A percentile compares a stretch with the other conserved stretches of the same genome.
phyloP scores from a whole-genome alignment of 2,329 filamentous ascomycete genomes.

The Calonectria crousiana region DNA sequence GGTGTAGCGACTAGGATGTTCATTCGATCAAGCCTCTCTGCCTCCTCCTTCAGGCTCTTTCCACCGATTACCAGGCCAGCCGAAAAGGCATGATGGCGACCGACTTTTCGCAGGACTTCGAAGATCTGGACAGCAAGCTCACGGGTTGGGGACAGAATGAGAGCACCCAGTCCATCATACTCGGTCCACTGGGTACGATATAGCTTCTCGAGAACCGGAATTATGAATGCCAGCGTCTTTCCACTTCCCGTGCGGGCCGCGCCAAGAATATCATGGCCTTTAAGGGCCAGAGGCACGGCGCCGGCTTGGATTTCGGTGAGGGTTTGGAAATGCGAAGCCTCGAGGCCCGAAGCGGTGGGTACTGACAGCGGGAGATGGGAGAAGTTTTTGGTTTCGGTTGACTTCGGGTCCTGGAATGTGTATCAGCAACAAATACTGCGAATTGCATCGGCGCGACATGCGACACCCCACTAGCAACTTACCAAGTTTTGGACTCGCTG shows the following conservation, averaged over 20 bases:
- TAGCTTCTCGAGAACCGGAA: constrained; percentile 93
- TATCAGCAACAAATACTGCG: constrained; percentile 24
- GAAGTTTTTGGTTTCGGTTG: constrained; percentile 75
- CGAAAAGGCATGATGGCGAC: constrained; percentile 89
- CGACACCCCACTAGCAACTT: constrained; percentile 29
- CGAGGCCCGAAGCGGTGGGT: constrained; percentile 82
- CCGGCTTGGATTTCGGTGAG: constrained; percentile 92
- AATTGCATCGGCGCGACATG: background rate
- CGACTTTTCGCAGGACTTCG: constrained; percentile 90
- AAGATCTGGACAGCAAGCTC: constrained; percentile 98
- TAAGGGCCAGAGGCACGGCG: constrained; percentile 88
- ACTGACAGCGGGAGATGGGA: constrained; percentile 87
- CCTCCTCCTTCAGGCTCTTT: constrained; percentile 88
- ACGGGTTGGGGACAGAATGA: constrained; percentile 93
- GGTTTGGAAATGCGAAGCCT: constrained; percentile 87
- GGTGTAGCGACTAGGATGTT: constrained; percentile 98
- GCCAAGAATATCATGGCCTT: constrained; percentile 89
- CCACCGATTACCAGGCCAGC: constrained; percentile 95
- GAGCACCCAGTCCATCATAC: constrained; percentile 88
- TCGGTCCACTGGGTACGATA: constrained; percentile 92
- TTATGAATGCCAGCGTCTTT: constrained; percentile 92
- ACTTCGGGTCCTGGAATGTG: constrained; percentile 67
- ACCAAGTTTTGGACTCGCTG: constrained; percentile 51
- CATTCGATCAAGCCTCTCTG: constrained; percentile 88
- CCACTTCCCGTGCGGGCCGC: constrained; percentile 96